Percentiles rank a stretch among this genome's conserved stretches.
These are phyloP conservation scores for Trametes villosa DNA, from an alignment of 768 basidiomycete genomes.

Conservation along the genomic window DNA sequence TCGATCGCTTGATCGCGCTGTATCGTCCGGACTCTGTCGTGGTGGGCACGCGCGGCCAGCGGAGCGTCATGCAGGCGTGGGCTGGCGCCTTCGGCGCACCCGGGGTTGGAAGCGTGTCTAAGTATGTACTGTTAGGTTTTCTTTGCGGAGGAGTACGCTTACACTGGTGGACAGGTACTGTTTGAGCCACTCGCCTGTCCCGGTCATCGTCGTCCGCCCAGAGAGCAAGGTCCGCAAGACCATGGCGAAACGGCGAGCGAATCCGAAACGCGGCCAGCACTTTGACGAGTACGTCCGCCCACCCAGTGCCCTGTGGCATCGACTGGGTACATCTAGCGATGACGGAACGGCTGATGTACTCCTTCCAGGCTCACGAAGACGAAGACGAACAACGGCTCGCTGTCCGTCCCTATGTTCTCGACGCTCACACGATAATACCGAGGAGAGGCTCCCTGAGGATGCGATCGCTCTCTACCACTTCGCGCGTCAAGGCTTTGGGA, in stretches of 20 bases:
- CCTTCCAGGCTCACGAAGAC: conserved; percentile 20
- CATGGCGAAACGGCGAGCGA: conserved; percentile 81
- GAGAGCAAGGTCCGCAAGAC: conserved; percentile 86
- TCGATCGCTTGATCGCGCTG: conserved; percentile 90
- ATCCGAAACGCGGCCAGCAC: conserved; percentile 86
- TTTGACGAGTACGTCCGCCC: conserved; percentile 61
- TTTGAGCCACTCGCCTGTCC: conserved; percentile 90
- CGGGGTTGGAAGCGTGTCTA: conserved; percentile 66
- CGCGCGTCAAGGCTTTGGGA: too few relatives aligned
- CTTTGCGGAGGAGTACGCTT: neutral
- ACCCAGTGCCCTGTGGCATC: neutral
- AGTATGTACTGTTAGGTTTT: conserved; percentile 35
- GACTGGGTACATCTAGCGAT: neutral
- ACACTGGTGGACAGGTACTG: conserved; percentile 58
- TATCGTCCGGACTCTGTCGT: conserved; percentile 92
- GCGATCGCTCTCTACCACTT: too few relatives aligned
- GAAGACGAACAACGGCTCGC: conserved; percentile 21
- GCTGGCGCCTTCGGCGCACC: conserved; percentile 54
- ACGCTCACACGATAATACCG: conserved; percentile 26
- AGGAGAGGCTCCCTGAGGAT: neutral
- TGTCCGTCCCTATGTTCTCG: conserved; percentile 30
- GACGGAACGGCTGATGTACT: neutral
- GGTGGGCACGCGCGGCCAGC: conserved; percentile 85
- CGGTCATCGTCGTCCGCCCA: conserved; percentile 93
- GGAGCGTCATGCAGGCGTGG: conserved; percentile 56